phyloP scores from a whole-genome alignment of 768 basidiomycete species.

The Porphyrellus cyaneotinctus region DNA sequence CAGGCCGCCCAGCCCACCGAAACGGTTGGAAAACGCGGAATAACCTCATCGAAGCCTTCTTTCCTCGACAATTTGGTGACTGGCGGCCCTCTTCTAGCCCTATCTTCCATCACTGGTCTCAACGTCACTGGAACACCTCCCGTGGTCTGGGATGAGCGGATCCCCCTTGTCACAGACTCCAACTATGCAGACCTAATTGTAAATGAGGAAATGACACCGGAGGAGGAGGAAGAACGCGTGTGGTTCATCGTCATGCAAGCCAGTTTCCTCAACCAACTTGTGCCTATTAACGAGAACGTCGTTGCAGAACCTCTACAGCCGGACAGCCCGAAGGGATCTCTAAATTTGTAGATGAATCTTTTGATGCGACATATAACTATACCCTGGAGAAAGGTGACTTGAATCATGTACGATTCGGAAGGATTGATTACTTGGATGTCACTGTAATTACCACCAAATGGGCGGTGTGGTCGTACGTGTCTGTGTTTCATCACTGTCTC shows the following conservation, averaged over 20 bases:
- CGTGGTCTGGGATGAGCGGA: constrained; percentile 61
- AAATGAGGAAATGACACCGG: constrained; percentile 59
- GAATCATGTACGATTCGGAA: constrained; percentile 72
- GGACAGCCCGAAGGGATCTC: constrained; percentile 63
- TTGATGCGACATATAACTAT: constrained; percentile 71
- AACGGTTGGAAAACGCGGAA: constrained; percentile 21
- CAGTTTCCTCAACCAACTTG: not conserved
- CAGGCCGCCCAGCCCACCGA: constrained; percentile 24
- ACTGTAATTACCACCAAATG: constrained; percentile 82
- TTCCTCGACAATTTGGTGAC: constrained; percentile 41
- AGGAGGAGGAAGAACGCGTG: constrained; percentile 62
- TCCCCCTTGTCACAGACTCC: constrained; percentile 78
- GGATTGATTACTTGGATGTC: constrained; percentile 86
- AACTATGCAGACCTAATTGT: constrained; percentile 72
- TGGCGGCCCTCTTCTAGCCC: constrained; percentile 47
- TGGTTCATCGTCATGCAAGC: constrained; percentile 81
- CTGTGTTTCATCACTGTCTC: not conserved
- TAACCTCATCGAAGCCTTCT: constrained; percentile 14
- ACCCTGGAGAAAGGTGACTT: constrained; percentile 56
- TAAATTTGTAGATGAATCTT: constrained; percentile 63
- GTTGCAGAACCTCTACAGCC: constrained; percentile 53
- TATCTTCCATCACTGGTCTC: constrained; percentile 60
- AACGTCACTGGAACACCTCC: constrained; percentile 58
- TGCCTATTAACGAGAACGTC: not conserved
- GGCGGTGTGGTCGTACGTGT: constrained; percentile 75